phyloP scores from a whole-genome alignment of 495 filamentous ascomycete species.

The Xylaria curta region DNA sequence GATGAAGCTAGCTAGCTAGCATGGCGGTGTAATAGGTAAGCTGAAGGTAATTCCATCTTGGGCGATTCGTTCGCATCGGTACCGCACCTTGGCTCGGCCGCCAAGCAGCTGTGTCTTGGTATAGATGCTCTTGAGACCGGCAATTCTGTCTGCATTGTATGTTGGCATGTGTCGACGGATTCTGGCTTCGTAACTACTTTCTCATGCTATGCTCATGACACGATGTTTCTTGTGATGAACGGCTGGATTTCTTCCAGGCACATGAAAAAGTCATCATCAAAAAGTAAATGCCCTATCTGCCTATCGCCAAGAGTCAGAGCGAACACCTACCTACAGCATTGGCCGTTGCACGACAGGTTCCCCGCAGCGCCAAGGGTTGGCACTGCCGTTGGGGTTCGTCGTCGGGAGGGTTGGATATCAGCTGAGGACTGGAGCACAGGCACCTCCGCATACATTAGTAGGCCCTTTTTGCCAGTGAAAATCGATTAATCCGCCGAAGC shows the following conservation, averaged over 20 bases:
- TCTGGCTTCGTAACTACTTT: no score
- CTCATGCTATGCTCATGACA: not conserved
- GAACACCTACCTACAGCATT: not conserved
- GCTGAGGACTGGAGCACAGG: constrained; percentile 4
- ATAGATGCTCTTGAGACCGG: not conserved
- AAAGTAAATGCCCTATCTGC: not conserved
- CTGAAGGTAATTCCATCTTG: not conserved
- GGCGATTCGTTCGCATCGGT: not conserved
- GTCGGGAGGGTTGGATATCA: not conserved
- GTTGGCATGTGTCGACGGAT: not conserved
- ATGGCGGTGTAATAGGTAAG: constrained; percentile 13
- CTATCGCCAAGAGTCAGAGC: not conserved
- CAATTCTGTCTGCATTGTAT: not conserved
- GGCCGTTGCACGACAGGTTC: constrained; percentile 21
- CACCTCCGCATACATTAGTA: not conserved
- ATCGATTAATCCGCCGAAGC: constrained; percentile 36
- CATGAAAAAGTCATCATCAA: no score
- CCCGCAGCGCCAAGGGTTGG: constrained; percentile 26
- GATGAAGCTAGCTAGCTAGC: not conserved
- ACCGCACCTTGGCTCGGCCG: not conserved
- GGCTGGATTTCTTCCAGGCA: not conserved
- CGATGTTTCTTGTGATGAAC: not conserved
- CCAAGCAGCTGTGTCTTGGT: constrained; percentile 10
- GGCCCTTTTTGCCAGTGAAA: constrained; percentile 34
- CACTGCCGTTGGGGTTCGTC: constrained; percentile 20